Evolutionary conservation across 2,329 filamentous ascomycete species (phyloP).

Genomic region (Colletotrichum limetticola): DNA sequence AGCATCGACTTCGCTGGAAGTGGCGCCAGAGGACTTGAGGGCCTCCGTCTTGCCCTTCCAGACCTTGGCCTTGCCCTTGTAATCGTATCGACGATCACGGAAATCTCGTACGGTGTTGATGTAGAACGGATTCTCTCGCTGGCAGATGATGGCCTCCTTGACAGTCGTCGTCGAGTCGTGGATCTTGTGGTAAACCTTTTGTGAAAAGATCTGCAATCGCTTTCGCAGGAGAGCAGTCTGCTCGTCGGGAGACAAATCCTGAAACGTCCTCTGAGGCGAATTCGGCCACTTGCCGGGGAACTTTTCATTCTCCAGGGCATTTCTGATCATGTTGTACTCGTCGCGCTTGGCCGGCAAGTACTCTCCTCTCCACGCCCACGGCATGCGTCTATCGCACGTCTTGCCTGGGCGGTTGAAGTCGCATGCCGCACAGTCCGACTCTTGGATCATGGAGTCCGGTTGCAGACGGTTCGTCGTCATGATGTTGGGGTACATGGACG

Average conservation of each 20-base stretch:
- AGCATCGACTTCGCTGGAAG: conserved; percentile 82
- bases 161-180: conserved; percentile 93
- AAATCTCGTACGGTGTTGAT: conserved; percentile 97
- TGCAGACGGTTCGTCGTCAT: conserved; percentile 99
- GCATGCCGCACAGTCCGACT: conserved; percentile 95
- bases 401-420: conserved; percentile 98
- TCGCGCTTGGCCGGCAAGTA: conserved; percentile 95
- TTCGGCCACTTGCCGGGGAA: conserved; percentile 86
- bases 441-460: conserved; percentile 98
- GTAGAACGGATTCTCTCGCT: conserved; percentile 98
- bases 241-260: conserved; percentile 84
- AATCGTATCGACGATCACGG: conserved; percentile 96
- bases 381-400: conserved; percentile 92
- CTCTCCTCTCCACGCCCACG: conserved; percentile 98
- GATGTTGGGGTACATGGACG: conserved; percentile 99
- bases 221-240: conserved; percentile 86
- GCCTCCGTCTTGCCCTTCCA: conserved; percentile 97
- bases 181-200: conserved; percentile 99
- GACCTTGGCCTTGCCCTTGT: conserved; percentile 97
- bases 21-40: conserved; percentile 84
- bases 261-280: conserved; percentile 77
- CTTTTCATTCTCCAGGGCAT: conserved; percentile 89
- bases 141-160: conserved; percentile 96
- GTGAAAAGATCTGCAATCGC: conserved; percentile 89
- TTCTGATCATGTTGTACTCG: conserved; percentile 99